phyloP scores from a whole-genome alignment of 768 basidiomycete species.

The Strobilomyces dryophilus region DNA sequence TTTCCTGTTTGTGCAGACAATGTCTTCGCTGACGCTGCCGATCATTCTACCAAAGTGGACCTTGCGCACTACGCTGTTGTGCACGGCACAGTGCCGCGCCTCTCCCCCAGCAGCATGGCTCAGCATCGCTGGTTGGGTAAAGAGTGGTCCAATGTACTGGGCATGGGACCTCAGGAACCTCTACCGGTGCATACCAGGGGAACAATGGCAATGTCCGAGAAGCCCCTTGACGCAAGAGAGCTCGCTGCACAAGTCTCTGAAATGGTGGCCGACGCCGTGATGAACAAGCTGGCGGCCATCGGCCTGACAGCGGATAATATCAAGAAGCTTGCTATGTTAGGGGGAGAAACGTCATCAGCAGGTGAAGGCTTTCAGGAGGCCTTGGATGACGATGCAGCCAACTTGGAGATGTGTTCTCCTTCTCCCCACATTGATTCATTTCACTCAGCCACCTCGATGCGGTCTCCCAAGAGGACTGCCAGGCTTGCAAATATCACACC shows the following conservation, averaged over 20 bases:
- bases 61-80: neutral
- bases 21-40: constrained; percentile 5
- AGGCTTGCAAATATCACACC: too few relatives aligned
- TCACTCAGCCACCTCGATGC: too few relatives aligned
- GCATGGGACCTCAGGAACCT: too few relatives aligned
- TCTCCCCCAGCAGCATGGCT: neutral
- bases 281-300: neutral
- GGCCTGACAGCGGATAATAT: neutral
- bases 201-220: neutral
- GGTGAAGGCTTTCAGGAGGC: too few relatives aligned
- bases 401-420: too few relatives aligned
- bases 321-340: too few relatives aligned
- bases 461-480: too few relatives aligned
- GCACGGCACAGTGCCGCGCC: neutral
- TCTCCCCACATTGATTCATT: too few relatives aligned
- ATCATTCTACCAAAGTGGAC: constrained; percentile 7
- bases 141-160: neutral
- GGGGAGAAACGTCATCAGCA: too few relatives aligned
- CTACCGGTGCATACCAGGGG: neutral
- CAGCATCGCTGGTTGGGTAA: constrained; percentile 5
- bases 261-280: neutral
- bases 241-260: neutral
- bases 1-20: constrained; percentile 4
- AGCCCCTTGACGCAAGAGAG: neutral
- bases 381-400: too few relatives aligned